Base-by-base conservation (phyloP, 2,329 filamentous ascomycete genomes). In the Pseudogymnoascus sp. region DNA sequence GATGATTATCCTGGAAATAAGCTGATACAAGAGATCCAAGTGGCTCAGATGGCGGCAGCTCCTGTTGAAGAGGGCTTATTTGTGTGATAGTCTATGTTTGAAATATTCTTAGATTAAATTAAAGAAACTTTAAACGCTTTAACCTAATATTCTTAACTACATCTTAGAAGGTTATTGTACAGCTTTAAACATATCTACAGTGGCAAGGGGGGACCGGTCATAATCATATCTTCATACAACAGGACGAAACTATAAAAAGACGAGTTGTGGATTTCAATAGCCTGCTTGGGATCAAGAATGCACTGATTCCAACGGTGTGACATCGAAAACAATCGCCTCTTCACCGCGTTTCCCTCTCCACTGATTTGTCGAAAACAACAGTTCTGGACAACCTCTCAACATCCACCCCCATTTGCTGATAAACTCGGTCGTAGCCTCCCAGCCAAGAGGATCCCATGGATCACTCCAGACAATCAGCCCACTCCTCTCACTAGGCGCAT, bases 391-490 rank as follows among this genome's bases (percentile, higher is more conserved):
- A 0, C 74, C 77, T 1, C 66, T 66, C 0, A 79, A 44, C 8
- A 79, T 61, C 71, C 73, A 74, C 1, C 67, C 72, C 78, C 79
- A 83, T 65, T 81, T 82, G 42, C 70, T 71, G 1, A 78, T 66
- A 65, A 84, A 82, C 0, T 64, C 63, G 7, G 74, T 73, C 0
- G 75, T 80, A 1, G 78, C 72, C 65, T 83, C 81, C 81, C 81
- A 83, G 8, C 74, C 77, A 0, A 65, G 64, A 2, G 72, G 63
- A 37, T 81, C 74, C 72, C 75, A 78, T 0, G 80, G 73, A 5
- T 80, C 76, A 0, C 79, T 78, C 81, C 80, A 83, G 1, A 82
- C 77, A 11, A 82, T 71, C 1, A 82, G 44, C 1, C 72, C 74
- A 16, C 73, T 70, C 60, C 67, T 68, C 19, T 68, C 63, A 6